Base-by-base conservation (phyloP, 1,139 yeast species). In the Protomyces inouyei region DNA sequence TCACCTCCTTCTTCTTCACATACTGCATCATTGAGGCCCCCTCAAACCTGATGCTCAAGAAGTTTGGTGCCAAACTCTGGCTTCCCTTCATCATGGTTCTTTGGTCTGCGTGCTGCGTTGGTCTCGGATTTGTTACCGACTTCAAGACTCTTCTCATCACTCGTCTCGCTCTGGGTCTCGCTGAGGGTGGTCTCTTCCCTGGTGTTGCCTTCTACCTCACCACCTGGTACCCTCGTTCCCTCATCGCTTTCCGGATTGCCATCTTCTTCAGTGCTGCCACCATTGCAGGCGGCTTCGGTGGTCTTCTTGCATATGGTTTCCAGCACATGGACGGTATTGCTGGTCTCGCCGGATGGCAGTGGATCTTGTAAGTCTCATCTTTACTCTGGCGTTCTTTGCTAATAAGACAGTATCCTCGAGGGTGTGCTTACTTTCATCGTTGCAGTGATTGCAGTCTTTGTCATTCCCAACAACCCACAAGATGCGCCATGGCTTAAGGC, bases 111-210 rank as follows among this genome's bases (percentile, higher is more conserved):
- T 79, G 85, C 55, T 46, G 60, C 28, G 56, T 57, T 18, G 36
- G 53, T 23, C 53, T 57, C 79, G 91, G 89, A 0, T 85, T 83
- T 71, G 85, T 82, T 57, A 77, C 77, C 57, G 83, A 76, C 69
- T 86, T 81, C 70, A 85, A 85, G 37, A 84, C 82, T 18, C 78
- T 86, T 46, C 79, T 83, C 45, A 83, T 82, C 5, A 83, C 88
- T 65, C 80, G 96, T 68, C 84, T 89, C 65, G 80, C 90, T 67
- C 82, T 88, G 28, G 97, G 97, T 56, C 72, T 87, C 66, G 88
- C 87, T 66, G 91, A 91, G 60, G 96, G 96, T 10, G 97, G 97
- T 46, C 85, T 91, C 2, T 90, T 96, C 96, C 97, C 97, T 0
- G 97, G 96, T 10, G 79, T 90, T 85, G 85, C 92, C 28, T 89